Conservation (phyloP, 768 basidiomycete species). For the Tricholomella constricta region DNA sequence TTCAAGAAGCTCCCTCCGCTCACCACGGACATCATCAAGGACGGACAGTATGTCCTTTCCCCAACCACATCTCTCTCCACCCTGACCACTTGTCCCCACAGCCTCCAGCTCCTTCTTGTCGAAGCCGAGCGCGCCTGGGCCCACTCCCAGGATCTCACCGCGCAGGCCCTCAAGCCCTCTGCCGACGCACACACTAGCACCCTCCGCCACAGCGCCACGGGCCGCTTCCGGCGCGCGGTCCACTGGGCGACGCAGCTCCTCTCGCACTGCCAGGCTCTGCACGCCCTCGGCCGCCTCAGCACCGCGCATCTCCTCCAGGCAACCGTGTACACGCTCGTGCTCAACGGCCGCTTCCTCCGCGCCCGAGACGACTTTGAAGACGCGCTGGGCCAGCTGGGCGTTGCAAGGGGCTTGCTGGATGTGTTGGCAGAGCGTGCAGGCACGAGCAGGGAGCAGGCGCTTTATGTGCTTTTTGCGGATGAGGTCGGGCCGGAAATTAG, state of each 20-base stretch:
- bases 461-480: conserved; percentile 82
- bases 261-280: conserved; percentile 71
- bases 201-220: conserved; percentile 73
- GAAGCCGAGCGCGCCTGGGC: conserved; percentile 94
- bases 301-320: conserved; percentile 66
- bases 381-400: conserved; percentile 71
- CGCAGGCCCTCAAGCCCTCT: conserved; percentile 50
- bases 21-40: conserved; percentile 68
- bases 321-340: conserved; percentile 74
- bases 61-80: not conserved
- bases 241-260: conserved; percentile 78
- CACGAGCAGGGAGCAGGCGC: conserved; percentile 85
- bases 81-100: conserved; percentile 27
- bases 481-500: conserved; percentile 90
- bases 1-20: conserved; percentile 83
- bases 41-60: conserved; percentile 71
- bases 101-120: conserved; percentile 82
- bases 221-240: conserved; percentile 78
- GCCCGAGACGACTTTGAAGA: conserved; percentile 77
- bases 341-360: conserved; percentile 83
- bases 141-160: conserved; percentile 77
- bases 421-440: conserved; percentile 60
- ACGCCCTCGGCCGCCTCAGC: conserved; percentile 51
- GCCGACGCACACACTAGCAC: conserved; percentile 54
- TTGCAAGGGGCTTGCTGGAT: conserved; percentile 75